Percentiles rank a stretch among this genome's conserved stretches.
Evolutionary conservation across 371 early-diverging fungal species (phyloP).

Genomic region (Mortierella sp.): DNA sequence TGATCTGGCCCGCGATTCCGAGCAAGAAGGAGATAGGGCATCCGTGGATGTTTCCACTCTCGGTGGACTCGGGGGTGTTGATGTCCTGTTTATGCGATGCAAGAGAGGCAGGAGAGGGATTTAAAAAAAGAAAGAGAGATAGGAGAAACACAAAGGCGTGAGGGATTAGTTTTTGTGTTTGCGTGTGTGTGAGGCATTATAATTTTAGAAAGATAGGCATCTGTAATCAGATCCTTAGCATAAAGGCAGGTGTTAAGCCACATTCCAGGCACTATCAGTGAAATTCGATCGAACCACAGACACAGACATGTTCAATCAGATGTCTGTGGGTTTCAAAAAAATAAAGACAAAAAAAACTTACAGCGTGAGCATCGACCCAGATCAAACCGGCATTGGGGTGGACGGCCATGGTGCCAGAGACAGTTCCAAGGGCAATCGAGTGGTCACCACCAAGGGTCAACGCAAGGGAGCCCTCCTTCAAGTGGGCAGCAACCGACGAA

Average conservation of each 20-base stretch:
- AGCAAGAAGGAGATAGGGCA: constrained; percentile 94
- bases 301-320: background rate
- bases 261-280: constrained; percentile 1
- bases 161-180: background rate
- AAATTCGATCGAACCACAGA: background rate
- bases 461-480: constrained; percentile 81
- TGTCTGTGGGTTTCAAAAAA: constrained; percentile 1
- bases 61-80: constrained; percentile 93
- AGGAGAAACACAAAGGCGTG: background rate
- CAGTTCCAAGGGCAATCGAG: constrained; percentile 92
- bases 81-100: constrained; percentile 87
- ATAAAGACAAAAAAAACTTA: constrained; percentile 61
- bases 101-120: background rate
- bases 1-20: constrained; percentile 81
- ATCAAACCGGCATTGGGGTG: constrained; percentile 91
- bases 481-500: constrained; percentile 72
- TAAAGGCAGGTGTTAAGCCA: background rate
- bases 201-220: background rate
- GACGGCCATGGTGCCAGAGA: constrained; percentile 84
- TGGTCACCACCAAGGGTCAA: constrained; percentile 98
- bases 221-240: background rate
- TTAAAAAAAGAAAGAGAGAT: constrained; percentile 1
- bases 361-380: constrained; percentile 98
- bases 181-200: constrained; percentile 1
- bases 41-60: constrained; percentile 96